Conservation (phyloP, 1,139 yeast genomes). For the Saccharomyces uvarum region DNA sequence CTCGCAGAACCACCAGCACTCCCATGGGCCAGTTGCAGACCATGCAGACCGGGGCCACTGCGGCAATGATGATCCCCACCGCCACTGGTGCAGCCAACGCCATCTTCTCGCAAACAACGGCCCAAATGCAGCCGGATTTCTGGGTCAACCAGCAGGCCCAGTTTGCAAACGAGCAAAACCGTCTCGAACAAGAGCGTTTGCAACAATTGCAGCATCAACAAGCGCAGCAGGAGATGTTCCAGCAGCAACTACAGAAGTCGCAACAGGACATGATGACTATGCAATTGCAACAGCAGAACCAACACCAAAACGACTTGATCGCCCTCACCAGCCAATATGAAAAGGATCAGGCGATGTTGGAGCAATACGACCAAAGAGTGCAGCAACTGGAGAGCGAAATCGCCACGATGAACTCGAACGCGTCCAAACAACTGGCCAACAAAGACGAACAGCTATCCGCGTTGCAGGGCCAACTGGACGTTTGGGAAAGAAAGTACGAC, state of each 20-base stretch:
- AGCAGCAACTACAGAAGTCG: slow-evolving; percentile 52
- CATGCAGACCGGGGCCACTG: slow-evolving; percentile 5
- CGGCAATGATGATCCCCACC: slow-evolving; percentile 11
- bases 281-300: slow-evolving; percentile 54
- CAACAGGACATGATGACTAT: slow-evolving; percentile 16
- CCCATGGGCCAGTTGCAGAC: background rate
- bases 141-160: slow-evolving; percentile 41
- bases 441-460: slow-evolving; percentile 67
- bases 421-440: slow-evolving; percentile 65
- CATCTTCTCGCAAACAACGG: slow-evolving; percentile 5
- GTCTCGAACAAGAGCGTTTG: slow-evolving; percentile 43
- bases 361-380: slow-evolving; percentile 83
- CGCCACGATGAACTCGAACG: slow-evolving; percentile 51
- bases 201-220: slow-evolving; percentile 52
- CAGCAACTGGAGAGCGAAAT: slow-evolving; percentile 75
- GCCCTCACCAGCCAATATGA: slow-evolving; percentile 77
- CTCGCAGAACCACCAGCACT: background rate
- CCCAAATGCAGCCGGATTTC: slow-evolving; percentile 33
- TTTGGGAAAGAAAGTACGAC: slow-evolving; percentile 85
- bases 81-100: slow-evolving; percentile 5
- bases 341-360: slow-evolving; percentile 74
- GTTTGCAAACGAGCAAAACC: slow-evolving; percentile 40
- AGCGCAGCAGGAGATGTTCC: slow-evolving; percentile 71
- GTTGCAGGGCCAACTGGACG: slow-evolving; percentile 65
- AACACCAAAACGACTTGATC: slow-evolving; percentile 71